Evolutionary conservation across 805 yeast genomes (phyloP), one percentile per base, ranked within the genome.

Genomic region (Saturnispora saitoi): DNA sequence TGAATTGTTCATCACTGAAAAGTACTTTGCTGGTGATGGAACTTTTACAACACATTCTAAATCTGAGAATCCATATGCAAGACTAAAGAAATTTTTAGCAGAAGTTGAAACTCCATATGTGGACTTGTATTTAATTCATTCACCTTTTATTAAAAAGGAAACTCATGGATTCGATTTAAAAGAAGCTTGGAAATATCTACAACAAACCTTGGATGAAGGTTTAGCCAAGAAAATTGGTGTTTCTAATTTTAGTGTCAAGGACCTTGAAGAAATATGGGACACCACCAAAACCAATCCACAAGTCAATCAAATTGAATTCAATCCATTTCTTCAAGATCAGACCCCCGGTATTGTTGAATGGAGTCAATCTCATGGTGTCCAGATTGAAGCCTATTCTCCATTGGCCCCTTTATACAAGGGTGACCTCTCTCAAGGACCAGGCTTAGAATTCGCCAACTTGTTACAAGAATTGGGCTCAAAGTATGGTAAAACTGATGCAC

Each of bases 271-370:
- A 29, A 62, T 77, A 17, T 57, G 75, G 39, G 59, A 63, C 17
- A 62, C 61, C 39, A 74, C 79, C 6, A 66, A 70, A 32, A 61
- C 61, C 45, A 70, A 68, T 51, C 86, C 87, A 3, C 71, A 66
- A 49, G 78, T 82, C 31, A 75, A 83, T 57, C 90, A 84, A 63
- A 78, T 83, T 52, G 90, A 83, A 59, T 80, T 72, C 67, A 81
- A 73, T 60, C 81, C 87, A 1, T 78, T 80, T 57, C 67, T 81
- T 54, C 86, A 77, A 57, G 69, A 80, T 53, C 87, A 81, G 60
- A 68, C 83, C 3, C 77, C 79, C 0, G 84, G 79, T 1, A 66
- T 76, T 51, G 70, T 72, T 43, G 73, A 78, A 12, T 83, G 69
- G 57, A 68, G 75, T 49, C 61, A 76, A 54, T 57, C 72, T 41